Evolutionary conservation across 2,329 filamentous ascomycete species (phyloP), one percentile per base, ranked within the genome.

Genomic region (Stemphylium lycopersici): DNA sequence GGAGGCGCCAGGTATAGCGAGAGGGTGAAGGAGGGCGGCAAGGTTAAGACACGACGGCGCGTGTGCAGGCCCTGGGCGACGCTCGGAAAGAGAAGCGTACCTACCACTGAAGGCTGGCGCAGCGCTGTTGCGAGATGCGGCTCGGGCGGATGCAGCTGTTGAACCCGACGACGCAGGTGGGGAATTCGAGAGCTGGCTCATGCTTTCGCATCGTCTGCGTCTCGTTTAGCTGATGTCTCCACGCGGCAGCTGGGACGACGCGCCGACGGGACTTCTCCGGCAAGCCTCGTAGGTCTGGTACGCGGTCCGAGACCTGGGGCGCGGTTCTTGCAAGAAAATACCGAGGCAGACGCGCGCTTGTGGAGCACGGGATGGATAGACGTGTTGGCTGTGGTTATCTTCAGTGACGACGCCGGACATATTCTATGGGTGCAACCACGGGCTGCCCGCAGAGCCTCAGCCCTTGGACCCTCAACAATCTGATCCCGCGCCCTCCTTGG

Each of bases 41-140:
- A 18, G 37, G 39, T 31, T 13, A 38, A 29, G 51, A 47, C 36
- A 48, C 32, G 55, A 40, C 24, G 45, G 16, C 32, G 29, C 37
- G 46, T 24, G 11, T 18, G 22, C 29, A 20, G 22, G 26, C 6
- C n/a, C 26, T 29, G 13, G 13, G 7, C 26, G 33, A 16, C 11
- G 38, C 31, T 10, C 13, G 58, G 34, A 55, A 37, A 55, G 52
- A 54, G 45, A 71, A 20, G 38, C 37, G 31, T 37, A 39, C 72
- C 55, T 57, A 72, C 73, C 72, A 62, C 78, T 75, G 61, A 77
- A 77, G 58, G 76, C 74, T 47, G 73, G 69, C 62, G 74, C 73
- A 34, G 74, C 69, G 56, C 69, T 75, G 56, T 68, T 68, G 58
- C 73, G 75, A 48, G 74, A 56, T 39, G 66, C 63, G 61, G 66